Evolutionary conservation across 441 rosid genomes (phyloP).

Genomic region (Kokia cookei): DNA sequence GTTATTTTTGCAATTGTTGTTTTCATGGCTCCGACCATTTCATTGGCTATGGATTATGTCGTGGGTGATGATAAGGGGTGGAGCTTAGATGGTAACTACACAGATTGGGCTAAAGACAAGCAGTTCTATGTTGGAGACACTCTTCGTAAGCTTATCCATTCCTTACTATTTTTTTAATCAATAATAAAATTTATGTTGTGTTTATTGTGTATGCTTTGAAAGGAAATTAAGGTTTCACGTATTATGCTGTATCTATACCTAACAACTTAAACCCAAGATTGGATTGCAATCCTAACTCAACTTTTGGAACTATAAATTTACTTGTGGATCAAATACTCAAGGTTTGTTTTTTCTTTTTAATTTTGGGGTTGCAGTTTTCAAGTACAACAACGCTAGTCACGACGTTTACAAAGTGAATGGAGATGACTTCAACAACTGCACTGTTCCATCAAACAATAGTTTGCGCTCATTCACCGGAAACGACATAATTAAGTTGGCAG

Average conservation of each 20-base stretch:
- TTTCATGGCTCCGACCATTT: slow-evolving; percentile 19
- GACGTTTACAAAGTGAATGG: slow-evolving; percentile 30
- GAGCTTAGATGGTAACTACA: slow-evolving; percentile 19
- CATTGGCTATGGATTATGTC: slow-evolving; percentile 22
- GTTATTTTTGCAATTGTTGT: slow-evolving; percentile 15
- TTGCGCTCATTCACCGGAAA: slow-evolving; percentile 16
- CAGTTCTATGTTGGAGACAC: slow-evolving; percentile 33
- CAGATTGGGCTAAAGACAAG: slow-evolving; percentile 31
- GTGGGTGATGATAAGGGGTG: slow-evolving; percentile 33
- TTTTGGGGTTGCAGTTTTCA: slow-evolving; percentile 19
- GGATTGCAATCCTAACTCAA: neutral
- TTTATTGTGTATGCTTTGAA: neutral
- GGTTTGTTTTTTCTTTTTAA: neutral
- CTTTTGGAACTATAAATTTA: neutral
- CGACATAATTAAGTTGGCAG: slow-evolving; percentile 20
- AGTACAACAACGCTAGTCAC: slow-evolving; percentile 16
- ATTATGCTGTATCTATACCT: no score
- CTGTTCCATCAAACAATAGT: slow-evolving; percentile 4
- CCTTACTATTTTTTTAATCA: neutral
- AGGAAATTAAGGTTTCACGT: neutral
- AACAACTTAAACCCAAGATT: no score
- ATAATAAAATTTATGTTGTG: no score
- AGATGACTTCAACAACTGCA: slow-evolving; percentile 28
- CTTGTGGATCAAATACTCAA: neutral
- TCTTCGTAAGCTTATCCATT: slow-evolving; percentile 17